A percentile compares a stretch with the other conserved stretches of the same genome.
Evolutionary conservation across 148 eudicot species (phyloP).

Genomic region (Diospyros kaki): DNA sequence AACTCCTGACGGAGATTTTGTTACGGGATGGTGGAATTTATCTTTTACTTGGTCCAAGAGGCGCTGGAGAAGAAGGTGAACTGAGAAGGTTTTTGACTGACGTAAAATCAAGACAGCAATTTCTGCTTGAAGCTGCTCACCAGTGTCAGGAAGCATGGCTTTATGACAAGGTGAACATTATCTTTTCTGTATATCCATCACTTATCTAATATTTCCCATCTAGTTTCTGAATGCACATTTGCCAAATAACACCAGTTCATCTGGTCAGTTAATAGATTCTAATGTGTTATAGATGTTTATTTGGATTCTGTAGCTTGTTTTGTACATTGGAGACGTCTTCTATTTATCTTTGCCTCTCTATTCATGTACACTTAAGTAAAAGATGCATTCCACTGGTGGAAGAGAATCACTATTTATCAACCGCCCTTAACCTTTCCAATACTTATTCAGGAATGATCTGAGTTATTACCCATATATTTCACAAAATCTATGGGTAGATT

Average conservation of each 20-base stretch:
- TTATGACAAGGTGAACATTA: constrained; percentile 66
- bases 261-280: too few species aligned
- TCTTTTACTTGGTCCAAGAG: constrained; percentile 81
- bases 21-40: constrained; percentile 67
- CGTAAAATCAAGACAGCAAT: constrained; percentile 56
- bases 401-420: neutral
- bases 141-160: constrained; percentile 84
- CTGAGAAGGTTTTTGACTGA: constrained; percentile 70
- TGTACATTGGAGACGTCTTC: too few species aligned
- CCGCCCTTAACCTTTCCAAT: neutral
- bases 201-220: neutral
- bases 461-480: neutral
- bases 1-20: constrained; percentile 80
- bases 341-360: too few species aligned
- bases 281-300: too few species aligned
- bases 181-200: constrained; percentile 10
- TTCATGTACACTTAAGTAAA: too few species aligned
- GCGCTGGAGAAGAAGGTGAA: constrained; percentile 93
- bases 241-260: neutral
- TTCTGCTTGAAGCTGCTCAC: constrained; percentile 83
- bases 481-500: neutral
- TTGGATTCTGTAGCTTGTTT: too few species aligned
- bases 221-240: neutral
- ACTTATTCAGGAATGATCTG: too few species aligned
- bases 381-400: neutral